Evolutionary conservation across 139 green algal species (phyloP).

Genomic region (Volvox africanus): DNA sequence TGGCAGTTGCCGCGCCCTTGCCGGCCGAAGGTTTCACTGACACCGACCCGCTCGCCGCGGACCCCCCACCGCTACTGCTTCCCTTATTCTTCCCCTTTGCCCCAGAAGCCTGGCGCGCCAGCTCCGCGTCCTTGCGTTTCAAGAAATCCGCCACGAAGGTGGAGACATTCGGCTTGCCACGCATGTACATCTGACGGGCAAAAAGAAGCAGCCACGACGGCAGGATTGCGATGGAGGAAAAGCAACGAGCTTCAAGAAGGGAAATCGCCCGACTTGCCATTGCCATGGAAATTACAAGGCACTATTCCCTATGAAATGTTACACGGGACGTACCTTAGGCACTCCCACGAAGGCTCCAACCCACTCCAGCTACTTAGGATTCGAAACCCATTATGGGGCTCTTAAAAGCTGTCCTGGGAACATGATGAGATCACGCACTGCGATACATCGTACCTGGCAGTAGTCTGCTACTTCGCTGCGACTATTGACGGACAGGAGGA

Average conservation of each 20-base stretch:
- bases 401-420: no score
- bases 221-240: no score
- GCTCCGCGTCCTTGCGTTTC: conserved; percentile 73
- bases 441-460: conserved; percentile 54
- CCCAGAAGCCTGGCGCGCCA: conserved; percentile 44
- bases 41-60: background rate
- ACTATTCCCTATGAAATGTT: no score
- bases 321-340: no score
- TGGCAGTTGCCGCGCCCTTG: background rate
- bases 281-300: no score
- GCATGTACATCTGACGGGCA: conserved; percentile 66
- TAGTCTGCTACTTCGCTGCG: conserved; percentile 86
- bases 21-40: background rate
- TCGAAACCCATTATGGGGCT: no score
- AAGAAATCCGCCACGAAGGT: conserved; percentile 90
- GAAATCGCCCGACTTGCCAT: no score
- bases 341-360: no score
- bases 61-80: background rate
- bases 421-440: no score
- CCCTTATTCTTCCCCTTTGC: conserved; percentile 57
- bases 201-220: background rate
- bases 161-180: conserved; percentile 68
- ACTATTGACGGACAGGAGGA: conserved; percentile 75
- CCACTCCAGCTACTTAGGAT: no score
- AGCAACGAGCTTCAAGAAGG: no score